These are phyloP conservation scores for Nemania sp. DNA, from an alignment of 2,329 filamentous ascomycete species.

Conservation along the genomic window DNA sequence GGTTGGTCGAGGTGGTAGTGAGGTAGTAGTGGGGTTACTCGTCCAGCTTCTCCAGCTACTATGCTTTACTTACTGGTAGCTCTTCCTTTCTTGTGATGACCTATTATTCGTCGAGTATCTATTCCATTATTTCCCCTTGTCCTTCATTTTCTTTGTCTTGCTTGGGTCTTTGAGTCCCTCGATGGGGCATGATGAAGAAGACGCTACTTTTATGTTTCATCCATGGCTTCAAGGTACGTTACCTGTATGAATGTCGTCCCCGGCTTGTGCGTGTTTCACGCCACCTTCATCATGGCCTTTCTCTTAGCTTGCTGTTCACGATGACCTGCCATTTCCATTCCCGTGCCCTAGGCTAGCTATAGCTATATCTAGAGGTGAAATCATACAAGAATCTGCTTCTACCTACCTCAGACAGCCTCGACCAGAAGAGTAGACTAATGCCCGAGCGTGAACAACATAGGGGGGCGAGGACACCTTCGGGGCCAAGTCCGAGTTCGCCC, in stretches of 20 bases:
- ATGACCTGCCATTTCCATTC: background rate
- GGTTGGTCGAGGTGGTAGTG: no score
- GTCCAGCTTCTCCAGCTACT: background rate
- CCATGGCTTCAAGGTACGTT: constrained; percentile 75
- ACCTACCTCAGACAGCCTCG: background rate
- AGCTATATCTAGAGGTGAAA: background rate
- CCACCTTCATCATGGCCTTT: background rate
- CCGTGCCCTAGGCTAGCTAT: background rate
- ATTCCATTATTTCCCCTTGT: background rate
- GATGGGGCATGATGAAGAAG: constrained; percentile 67
- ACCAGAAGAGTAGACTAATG: background rate
- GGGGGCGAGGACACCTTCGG: constrained; percentile 80
- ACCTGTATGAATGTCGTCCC: background rate
- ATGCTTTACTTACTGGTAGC: no score
- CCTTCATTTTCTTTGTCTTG: background rate
- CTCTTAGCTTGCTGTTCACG: background rate
- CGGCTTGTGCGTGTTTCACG: constrained; percentile 3
- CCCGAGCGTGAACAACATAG: constrained; percentile 44
- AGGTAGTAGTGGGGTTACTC: no score
- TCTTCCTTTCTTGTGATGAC: background rate
- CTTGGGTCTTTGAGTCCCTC: constrained; percentile 19
- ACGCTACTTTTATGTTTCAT: constrained; percentile 83
- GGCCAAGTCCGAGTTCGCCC: constrained; percentile 67
- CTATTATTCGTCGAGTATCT: constrained; percentile 4
- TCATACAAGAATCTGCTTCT: background rate